Evolutionary conservation across 176 grass and related monocot species (phyloP).

Genomic region (Metroxylon sagu): DNA sequence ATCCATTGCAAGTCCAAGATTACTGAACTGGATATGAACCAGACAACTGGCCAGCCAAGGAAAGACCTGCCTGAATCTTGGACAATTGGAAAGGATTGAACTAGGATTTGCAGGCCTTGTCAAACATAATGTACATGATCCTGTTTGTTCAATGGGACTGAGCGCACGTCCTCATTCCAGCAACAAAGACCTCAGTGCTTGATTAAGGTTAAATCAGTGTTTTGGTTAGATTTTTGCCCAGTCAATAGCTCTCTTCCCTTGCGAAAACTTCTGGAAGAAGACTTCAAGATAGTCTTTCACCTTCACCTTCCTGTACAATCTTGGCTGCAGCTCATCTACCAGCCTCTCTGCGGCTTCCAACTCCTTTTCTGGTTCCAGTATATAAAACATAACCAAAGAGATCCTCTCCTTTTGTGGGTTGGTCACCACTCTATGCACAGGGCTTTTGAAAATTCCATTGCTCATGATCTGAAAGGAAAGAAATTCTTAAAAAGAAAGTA

Average conservation of each 20-base stretch:
- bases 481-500: background rate
- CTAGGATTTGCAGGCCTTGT: no score
- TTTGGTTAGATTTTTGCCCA: slow-evolving; percentile 17
- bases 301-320: slow-evolving; percentile 26
- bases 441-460: slow-evolving; percentile 40
- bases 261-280: slow-evolving; percentile 10
- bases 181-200: no score
- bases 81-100: no score
- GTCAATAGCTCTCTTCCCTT: slow-evolving; percentile 27
- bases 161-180: no score
- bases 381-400: slow-evolving; percentile 42
- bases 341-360: slow-evolving; percentile 27
- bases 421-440: slow-evolving; percentile 33
- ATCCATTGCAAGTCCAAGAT: no score
- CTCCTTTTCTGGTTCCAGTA: slow-evolving; percentile 18
- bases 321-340: slow-evolving; percentile 18
- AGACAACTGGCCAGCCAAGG: no score
- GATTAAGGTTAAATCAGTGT: no score
- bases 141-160: no score
- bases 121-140: no score
- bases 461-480: slow-evolving; percentile 38
- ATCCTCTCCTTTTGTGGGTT: slow-evolving; percentile 30
- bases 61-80: no score
- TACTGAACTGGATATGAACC: no score
- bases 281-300: slow-evolving; percentile 17